These are phyloP conservation scores for Sphagnurus paluster DNA, from an alignment of 1,284 basidiomycete genomes.

Conservation along the genomic window DNA sequence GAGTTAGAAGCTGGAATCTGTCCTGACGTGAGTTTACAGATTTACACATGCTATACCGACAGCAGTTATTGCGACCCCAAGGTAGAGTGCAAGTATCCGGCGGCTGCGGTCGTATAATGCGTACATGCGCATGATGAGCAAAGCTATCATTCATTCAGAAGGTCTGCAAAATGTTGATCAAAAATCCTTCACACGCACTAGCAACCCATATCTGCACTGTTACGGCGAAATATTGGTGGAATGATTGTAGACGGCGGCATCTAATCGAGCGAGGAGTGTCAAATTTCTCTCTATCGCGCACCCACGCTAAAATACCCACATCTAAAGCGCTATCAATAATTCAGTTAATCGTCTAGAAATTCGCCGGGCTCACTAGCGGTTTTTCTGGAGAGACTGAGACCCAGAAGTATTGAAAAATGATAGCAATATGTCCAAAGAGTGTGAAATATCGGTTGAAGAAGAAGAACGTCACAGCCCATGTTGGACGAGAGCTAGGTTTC, in stretches of 20 bases:
- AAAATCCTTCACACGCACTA: conserved; percentile 10
- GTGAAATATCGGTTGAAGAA: conserved; percentile 38
- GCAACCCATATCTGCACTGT: conserved; percentile 20
- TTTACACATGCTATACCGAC: conserved; percentile 3
- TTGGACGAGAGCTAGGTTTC: conserved; percentile 20
- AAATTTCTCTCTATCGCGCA: too few species aligned
- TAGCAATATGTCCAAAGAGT: conserved; percentile 30
- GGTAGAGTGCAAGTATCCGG: conserved; percentile 8
- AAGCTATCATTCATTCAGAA: conserved; percentile 2
- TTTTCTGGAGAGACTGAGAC: conserved; percentile 13
- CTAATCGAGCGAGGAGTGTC: conserved; percentile 10
- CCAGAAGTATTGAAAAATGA: conserved; percentile 25
- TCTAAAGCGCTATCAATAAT: conserved; percentile 8
- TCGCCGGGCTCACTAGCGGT: neutral
- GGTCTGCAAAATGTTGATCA: neutral
- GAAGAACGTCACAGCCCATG: conserved; percentile 32
- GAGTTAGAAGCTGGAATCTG: neutral
- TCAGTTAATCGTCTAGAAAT: neutral
- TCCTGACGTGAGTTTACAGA: neutral
- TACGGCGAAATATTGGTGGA: conserved; percentile 23
- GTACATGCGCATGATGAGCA: conserved; percentile 17
- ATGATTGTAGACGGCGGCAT: conserved; percentile 19
- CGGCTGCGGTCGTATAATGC: conserved; percentile 15
- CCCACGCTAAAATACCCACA: conserved; percentile 12
- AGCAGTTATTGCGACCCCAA: neutral